Evolutionary conservation across 306 rosid species (phyloP), one percentile per base, ranked within the genome.

Genomic region (Vigna unguiculata): DNA sequence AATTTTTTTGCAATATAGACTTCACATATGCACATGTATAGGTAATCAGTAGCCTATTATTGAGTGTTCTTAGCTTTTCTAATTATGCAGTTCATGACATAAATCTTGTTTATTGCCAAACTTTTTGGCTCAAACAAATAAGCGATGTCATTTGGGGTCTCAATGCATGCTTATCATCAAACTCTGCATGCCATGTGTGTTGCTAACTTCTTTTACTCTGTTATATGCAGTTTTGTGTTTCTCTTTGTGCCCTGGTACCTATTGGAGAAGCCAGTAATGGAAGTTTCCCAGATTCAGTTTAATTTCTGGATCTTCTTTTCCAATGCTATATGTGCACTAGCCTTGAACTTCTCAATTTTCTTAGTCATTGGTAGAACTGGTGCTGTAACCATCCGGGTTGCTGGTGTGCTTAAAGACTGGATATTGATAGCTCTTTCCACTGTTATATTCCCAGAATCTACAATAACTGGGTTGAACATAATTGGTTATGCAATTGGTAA

Each of bases 391-490:
- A 77, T 90, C 46, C 93, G 97, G 36, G 97, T 92, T 24, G 97
- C 97, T 36, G 97, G 97, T 40, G 97, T 92, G 81, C 82, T 92
- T 19, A 92, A 92, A 79, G 97, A 92, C 88, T 92, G 97, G 97
- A 92, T 92, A 67, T 83, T 92, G 54, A 92, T 92, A 82, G 96
- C 96, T 80, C 91, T 92, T 47, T 92, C 97, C 57, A 90, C 97
- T 30, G 91, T 90, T 52, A 79, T 92, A 85, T 92, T 92, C 81
- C 97, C 97, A 1, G 97, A 92, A 84, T 92, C 96, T 38, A 78
- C 86, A 1, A 90, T 92, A 61, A 92, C 97, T 0, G 93, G 92
- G 73, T 72, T 92, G 79, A 92, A 92, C 80, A 90, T 92, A 72
- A 88, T 78, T 82, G 97, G 97, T 69, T 92, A 92, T 83, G 97